Evolutionary conservation across 1,139 yeast species (phyloP), one percentile per base, ranked within the genome.

Genomic region (Saccharomyces uvarum): DNA sequence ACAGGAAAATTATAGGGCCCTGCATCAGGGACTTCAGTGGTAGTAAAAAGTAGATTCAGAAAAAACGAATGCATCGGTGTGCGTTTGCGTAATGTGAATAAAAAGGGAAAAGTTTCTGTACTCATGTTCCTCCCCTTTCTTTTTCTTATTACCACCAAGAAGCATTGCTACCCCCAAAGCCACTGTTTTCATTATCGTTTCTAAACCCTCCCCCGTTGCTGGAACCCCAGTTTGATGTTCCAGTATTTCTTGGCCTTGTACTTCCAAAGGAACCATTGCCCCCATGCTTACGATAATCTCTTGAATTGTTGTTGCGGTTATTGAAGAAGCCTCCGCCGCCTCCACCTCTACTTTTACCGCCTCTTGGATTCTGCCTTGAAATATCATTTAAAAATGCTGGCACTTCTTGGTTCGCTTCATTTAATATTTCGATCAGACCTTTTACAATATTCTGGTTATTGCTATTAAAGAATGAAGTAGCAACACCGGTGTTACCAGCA

Each of bases 401-500:
- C 63, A 90, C 86, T 73, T 91, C 97, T 78, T 93, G 99, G 77
- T 93, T 90, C 59, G 98, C 97, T 76, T 93, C 99, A 64, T 82
- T 74, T 69, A 93, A 83, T 66, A 93, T 81, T 57, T 88, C 96
- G 69, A 89, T 74, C 73, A 93, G 77, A 57, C 89, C 97, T 74
- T 88, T 88, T 63, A 83, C 93, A 68, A 93, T 80, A 70, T 89
- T 90, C 72, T 81, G 84, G 82, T 89, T 93, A 73, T 86, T 86
- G 76, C 97, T 86, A 84, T 91, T 93, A 77, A 93, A 88, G 79
- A 93, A 91, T 52, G 98, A 95, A 63, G 97, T 88, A 63, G 98
- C 97, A 68, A 87, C 80, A 85, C 99, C 99, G 61, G 86, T 84
- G 78, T 91, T 93, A 80, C 98, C 98, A 68, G 98, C 98, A 84